Conservation (phyloP, 2,329 filamentous ascomycete species). For the Apiospora koreana region DNA sequence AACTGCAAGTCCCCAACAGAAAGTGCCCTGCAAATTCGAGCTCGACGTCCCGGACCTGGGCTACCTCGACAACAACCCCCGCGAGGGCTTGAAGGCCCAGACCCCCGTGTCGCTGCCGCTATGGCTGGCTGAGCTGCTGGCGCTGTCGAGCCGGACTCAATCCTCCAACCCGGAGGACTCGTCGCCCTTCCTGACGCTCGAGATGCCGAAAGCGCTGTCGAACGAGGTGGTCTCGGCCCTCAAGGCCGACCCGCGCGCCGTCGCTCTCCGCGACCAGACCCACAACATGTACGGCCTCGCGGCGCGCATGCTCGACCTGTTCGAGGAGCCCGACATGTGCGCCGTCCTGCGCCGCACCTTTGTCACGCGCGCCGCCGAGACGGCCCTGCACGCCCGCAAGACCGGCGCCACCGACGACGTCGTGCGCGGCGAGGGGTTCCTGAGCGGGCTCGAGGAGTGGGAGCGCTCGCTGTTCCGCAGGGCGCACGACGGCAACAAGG, state of each 20-base stretch:
- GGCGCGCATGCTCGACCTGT: conserved; percentile 83
- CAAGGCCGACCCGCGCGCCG: conserved; percentile 84
- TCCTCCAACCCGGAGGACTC: conserved; percentile 37
- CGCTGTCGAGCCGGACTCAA: conserved; percentile 57
- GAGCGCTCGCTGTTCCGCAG: conserved; percentile 77
- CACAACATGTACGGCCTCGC: conserved; percentile 88
- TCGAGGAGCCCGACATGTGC: conserved; percentile 79
- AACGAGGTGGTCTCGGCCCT: conserved; percentile 83
- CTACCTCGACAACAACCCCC: conserved; percentile 82
- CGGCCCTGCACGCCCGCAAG: conserved; percentile 88
- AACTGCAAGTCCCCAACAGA: conserved; percentile 51
- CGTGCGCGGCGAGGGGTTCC: conserved; percentile 71
- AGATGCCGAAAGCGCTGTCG: conserved; percentile 76
- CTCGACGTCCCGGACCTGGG: conserved; percentile 85
- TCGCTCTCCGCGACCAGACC: conserved; percentile 80
- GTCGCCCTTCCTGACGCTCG: conserved; percentile 72
- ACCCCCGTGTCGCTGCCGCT: conserved; percentile 82
- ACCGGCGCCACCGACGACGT: conserved; percentile 65
- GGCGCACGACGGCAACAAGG: conserved; percentile 73
- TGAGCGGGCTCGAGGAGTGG: conserved; percentile 85
- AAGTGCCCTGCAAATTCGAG: conserved; percentile 94
- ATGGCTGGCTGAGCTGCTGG: conserved; percentile 94
- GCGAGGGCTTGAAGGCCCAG: conserved; percentile 71
- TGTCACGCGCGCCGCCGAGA: conserved; percentile 76
- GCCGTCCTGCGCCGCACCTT: conserved; percentile 78